Evolutionary conservation across 768 basidiomycete genomes (phyloP), one percentile per base, ranked within the genome.

Genomic region (Lactarius akahatsu): DNA sequence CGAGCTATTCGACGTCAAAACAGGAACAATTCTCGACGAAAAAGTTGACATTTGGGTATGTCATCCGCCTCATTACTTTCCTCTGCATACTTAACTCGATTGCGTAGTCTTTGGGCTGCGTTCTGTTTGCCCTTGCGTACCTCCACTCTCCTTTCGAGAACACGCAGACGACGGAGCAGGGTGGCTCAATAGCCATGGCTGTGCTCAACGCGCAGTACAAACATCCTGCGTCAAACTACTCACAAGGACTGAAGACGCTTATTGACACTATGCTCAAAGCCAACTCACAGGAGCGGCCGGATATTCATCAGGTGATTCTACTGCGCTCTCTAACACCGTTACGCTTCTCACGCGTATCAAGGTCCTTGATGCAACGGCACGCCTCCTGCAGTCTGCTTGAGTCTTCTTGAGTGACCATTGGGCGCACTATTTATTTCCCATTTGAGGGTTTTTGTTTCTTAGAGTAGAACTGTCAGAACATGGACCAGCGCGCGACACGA

Each of bases 121-220:
- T 95, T 0, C 82, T 99, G 57, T 99, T 86, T 71, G 95, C 97
- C 0, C 85, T 98, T 56, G 95, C 95, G 0, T 98, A 98, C 77
- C 90, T 90, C 2, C 92, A 94, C 73, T 98, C 96, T 2, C 96
- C 96, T 0, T 99, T 99, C 72, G 96, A 99, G 79, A 96, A 90
- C 68, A 86, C 83, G 0, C 92, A 92, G 76, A 92, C 91, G 6
- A 94, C 91, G 3, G 92, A 94, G 71, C 96, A 97, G 75, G 96
- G 96, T 41, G 94, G 94, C 15, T 96, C 93, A 55, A 94, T 98
- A 73, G 96, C 96, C 1, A 96, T 99, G 96, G 95, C 96, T 0
- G 96, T 97, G 58, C 80, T 95, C 67, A 94, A 92, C 70, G 96
- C 94, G 0, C 88, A 92, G 71, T 99, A 96, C 78, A 89, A 89